phyloP scores from a whole-genome alignment of 1,284 basidiomycete genomes.

The Ganoderma leucocontextum region DNA sequence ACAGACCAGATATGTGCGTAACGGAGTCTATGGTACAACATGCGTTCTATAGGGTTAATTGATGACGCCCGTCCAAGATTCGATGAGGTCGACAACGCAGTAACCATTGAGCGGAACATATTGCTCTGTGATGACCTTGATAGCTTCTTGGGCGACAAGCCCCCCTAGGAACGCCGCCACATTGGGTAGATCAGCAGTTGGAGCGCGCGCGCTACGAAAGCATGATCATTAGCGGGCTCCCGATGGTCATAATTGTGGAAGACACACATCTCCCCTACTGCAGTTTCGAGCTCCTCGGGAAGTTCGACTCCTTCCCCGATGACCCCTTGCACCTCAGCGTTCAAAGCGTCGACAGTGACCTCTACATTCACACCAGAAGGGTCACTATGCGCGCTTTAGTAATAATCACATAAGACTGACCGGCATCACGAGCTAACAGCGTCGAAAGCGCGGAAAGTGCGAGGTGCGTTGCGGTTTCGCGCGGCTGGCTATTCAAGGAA shows the following conservation, averaged over 20 bases:
- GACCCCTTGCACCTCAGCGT: conserved; percentile 42
- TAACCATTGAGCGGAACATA: conserved; percentile 93
- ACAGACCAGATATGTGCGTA: background rate
- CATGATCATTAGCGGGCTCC: conserved; percentile 16
- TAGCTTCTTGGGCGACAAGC: conserved; percentile 95
- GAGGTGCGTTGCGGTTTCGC: conserved; percentile 69
- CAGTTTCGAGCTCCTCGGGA: conserved; percentile 68
- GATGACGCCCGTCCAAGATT: conserved; percentile 76
- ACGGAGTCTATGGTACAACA: conserved; percentile 5
- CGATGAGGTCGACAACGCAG: conserved; percentile 88
- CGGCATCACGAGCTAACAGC: conserved; percentile 39
- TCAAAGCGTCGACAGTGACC: conserved; percentile 46
- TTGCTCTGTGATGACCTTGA: conserved; percentile 97
- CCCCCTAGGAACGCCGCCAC: conserved; percentile 95
- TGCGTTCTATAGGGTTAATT: conserved; percentile 14
- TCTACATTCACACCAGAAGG: conserved; percentile 19
- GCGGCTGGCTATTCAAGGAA: conserved; percentile 47
- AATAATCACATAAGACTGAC: conserved; percentile 19
- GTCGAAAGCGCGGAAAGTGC: conserved; percentile 67
- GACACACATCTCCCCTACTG: conserved; percentile 83
- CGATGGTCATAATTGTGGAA: background rate
- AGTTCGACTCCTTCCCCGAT: conserved; percentile 53
- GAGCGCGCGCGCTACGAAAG: conserved; percentile 73
- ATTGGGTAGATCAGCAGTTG: conserved; percentile 89
- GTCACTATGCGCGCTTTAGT: background rate